Percentiles rank a stretch among this genome's conserved stretches.
phyloP scores from a whole-genome alignment of 768 basidiomycete genomes.

The Agaricus bisporus region DNA sequence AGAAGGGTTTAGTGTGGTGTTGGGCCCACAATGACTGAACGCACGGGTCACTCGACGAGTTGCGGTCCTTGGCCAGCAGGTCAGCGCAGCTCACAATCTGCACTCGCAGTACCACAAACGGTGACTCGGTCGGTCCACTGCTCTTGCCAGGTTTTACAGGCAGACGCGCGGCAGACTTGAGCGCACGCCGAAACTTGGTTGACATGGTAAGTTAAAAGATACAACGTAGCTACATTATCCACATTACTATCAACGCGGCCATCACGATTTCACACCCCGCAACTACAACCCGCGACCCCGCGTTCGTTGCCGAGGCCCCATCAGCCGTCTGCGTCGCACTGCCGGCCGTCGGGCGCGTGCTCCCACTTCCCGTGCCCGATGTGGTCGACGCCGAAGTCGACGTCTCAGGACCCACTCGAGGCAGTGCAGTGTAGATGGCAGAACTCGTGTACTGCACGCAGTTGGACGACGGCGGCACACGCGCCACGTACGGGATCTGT shows the following conservation, averaged over 20 bases:
- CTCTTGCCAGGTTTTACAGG: conserved; percentile 22
- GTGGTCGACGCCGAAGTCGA: background rate
- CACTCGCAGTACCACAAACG: conserved; percentile 60
- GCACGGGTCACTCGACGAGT: conserved; percentile 74
- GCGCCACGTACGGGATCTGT: conserved; percentile 32
- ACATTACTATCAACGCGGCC: background rate
- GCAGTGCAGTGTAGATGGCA: conserved; percentile 22
- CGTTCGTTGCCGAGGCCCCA: background rate
- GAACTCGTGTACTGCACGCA: conserved; percentile 27
- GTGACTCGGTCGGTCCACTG: conserved; percentile 48
- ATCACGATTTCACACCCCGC: background rate
- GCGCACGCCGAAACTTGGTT: conserved; percentile 48
- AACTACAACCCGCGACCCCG: background rate
- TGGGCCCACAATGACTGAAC: conserved; percentile 21
- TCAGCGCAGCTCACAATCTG: conserved; percentile 62
- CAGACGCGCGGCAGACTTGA: conserved; percentile 53
- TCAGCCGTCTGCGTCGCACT: conserved; percentile 4
- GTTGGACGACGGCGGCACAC: conserved; percentile 30
- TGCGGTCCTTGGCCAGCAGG: conserved; percentile 58
- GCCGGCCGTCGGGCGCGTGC: conserved; percentile 1
- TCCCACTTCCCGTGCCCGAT: background rate
- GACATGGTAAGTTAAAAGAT: too few relatives aligned
- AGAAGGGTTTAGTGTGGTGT: background rate
- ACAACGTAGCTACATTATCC: too few relatives aligned
- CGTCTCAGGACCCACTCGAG: conserved; percentile 8